These are phyloP conservation scores for Dothideomycetes sp. DNA, from an alignment of 2,329 filamentous ascomycete species.

Conservation along the genomic window DNA sequence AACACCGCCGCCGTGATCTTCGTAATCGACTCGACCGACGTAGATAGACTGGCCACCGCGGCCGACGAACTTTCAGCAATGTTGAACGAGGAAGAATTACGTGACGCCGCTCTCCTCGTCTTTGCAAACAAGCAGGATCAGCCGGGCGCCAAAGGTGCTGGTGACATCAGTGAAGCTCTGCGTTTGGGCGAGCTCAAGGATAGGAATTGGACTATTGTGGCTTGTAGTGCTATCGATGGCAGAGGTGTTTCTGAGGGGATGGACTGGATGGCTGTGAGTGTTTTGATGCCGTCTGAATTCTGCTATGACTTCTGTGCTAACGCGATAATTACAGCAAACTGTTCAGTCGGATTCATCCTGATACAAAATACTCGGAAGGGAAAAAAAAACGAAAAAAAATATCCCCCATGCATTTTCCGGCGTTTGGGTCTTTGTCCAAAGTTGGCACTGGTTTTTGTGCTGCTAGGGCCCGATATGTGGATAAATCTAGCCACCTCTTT, in stretches of 20 bases:
- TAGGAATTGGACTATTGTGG: conserved; percentile 98
- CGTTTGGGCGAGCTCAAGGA: conserved; percentile 85
- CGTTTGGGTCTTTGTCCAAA: no score
- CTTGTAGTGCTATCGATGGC: conserved; percentile 91
- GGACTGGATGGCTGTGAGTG: conserved; percentile 89
- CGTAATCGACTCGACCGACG: conserved; percentile 96
- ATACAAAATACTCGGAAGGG: no score
- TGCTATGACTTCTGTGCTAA: neutral
- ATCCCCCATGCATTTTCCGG: no score
- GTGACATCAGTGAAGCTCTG: conserved; percentile 90
- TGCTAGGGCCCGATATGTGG: no score
- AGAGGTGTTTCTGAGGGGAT: conserved; percentile 93
- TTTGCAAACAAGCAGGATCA: conserved; percentile 99
- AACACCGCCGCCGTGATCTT: conserved; percentile 98
- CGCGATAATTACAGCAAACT: neutral
- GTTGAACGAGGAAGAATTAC: conserved; percentile 93
- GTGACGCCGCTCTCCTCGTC: conserved; percentile 82
- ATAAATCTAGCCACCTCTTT: no score
- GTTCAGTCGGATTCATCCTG: conserved; percentile 8
- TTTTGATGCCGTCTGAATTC: neutral
- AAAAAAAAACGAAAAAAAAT: no score
- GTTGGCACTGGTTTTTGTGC: no score
- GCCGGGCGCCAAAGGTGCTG: conserved; percentile 89
- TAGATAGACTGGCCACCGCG: conserved; percentile 85
- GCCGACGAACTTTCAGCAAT: conserved; percentile 88